Evolutionary conservation across 208 protist genomes (phyloP).

Genomic region (Leishmania braziliensis): DNA sequence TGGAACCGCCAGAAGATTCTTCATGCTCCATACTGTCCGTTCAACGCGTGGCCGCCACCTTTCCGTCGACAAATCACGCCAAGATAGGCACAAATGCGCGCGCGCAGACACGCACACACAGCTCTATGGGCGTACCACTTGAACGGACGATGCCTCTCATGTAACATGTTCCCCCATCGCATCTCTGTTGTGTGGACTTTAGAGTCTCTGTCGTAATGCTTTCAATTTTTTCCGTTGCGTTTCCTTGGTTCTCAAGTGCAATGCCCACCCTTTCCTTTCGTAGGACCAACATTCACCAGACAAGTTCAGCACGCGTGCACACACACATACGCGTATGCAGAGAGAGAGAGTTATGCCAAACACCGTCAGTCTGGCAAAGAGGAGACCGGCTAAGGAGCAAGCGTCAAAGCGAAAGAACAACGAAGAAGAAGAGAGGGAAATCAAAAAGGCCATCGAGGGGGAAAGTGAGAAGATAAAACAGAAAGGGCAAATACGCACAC

Average conservation of each 20-base stretch:
- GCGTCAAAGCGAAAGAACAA: background rate
- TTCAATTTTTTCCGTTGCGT: background rate
- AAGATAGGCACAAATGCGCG: background rate
- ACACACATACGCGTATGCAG: background rate
- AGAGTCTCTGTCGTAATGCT: background rate
- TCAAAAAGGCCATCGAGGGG: background rate
- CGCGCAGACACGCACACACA: background rate
- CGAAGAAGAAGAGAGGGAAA: background rate
- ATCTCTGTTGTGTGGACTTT: background rate
- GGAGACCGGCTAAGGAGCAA: background rate
- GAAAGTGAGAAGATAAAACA: background rate
- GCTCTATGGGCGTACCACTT: background rate
- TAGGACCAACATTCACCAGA: background rate
- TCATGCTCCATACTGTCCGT: background rate
- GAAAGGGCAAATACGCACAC: background rate
- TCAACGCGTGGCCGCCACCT: background rate
- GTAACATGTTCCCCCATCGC: background rate
- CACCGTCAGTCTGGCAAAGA: background rate
- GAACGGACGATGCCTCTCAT: background rate
- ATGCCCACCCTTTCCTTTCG: background rate
- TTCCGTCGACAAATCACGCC: background rate
- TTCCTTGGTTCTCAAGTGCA: background rate
- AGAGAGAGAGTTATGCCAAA: constrained; percentile 1
- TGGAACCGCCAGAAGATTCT: background rate
- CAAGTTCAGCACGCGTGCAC: background rate